These are phyloP conservation scores for Linderniella brevidens DNA, from an alignment of 257 asterid genomes.

Conservation along the genomic window DNA sequence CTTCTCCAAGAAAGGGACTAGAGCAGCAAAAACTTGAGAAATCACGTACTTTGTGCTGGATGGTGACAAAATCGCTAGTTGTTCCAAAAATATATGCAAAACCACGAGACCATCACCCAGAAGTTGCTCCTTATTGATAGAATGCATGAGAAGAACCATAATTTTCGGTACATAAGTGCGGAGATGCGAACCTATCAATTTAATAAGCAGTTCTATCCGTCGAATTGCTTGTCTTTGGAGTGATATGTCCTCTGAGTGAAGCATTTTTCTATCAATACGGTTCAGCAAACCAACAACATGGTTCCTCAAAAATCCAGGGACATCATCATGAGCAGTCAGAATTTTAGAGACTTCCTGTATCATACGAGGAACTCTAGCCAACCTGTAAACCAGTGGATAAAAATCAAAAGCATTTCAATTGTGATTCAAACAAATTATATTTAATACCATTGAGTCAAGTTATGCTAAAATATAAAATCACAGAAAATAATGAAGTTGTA, in stretches of 20 bases:
- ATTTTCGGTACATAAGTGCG: conserved; percentile 83
- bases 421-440: too few species aligned
- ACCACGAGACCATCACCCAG: conserved; percentile 74
- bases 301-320: conserved; percentile 74
- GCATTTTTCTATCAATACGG: conserved; percentile 87
- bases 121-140: conserved; percentile 68
- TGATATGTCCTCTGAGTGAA: conserved; percentile 50
- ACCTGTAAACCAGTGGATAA: conserved; percentile 29
- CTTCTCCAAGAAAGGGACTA: conserved; percentile 79
- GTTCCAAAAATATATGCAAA: conserved; percentile 70
- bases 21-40: conserved; percentile 97
- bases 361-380: conserved; percentile 66
- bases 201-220: conserved; percentile 77
- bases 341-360: conserved; percentile 65
- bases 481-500: too few species aligned
- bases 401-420: too few species aligned
- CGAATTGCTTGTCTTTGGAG: conserved; percentile 78
- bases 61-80: conserved; percentile 62
- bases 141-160: conserved; percentile 98
- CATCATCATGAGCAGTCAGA: conserved; percentile 63
- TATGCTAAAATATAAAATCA: too few species aligned
- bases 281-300: conserved; percentile 82
- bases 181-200: conserved; percentile 82
- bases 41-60: conserved; percentile 78
- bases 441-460: too few species aligned